Evolutionary conservation across 2,329 filamentous ascomycete genomes (phyloP), one percentile per base, ranked within the genome.

Genomic region (Aspergillus sp.): DNA sequence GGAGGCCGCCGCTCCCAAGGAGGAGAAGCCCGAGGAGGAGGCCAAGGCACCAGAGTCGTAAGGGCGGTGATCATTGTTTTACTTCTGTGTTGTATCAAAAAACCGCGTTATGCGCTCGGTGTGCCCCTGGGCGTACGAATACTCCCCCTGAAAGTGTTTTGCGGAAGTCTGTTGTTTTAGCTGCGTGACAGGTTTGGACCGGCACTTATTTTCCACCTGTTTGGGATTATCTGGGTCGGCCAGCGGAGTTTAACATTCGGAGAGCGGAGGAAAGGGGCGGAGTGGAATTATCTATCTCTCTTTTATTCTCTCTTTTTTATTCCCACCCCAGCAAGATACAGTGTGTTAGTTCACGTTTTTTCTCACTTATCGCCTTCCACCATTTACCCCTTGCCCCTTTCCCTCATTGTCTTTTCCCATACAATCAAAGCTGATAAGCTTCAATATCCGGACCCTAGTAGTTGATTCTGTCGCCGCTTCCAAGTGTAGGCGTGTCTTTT

Each of bases 241-340:
- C 71, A 70, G 71, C 69, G 73, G 73, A 76, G 73, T 76, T 75
- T 75, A 72, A 73, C 74, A 72, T 74, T 72, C 70, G 72, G 72
- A 71, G 70, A 70, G 69, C 66, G 66, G 68, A 67, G 69, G 70
- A 74, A 74, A 72, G 67, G 69, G 71, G 68, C 68, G 67, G 72
- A 73, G 68, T 70, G 71, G 73, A 73, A 35, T 53, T 46, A 53
- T 73, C 70, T 71, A 71, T 73, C 70, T 74, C 70, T 73, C 69
- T 71, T 73, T 73, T 71, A 71, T 67, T 68, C 64, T 71, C 68
- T 71, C 69, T 73, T 59, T 57, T 73, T 61, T 61, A 73, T 74
- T 74, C 71, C 70, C 71, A 71, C 68, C 70, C 69, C 68, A 72
- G 69, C 69, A 71, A 69, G 70, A 68, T 73, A 71, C 70, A 72